Base-by-base conservation (phyloP, 345 rosid genomes). In the Iberis pinnata region DNA sequence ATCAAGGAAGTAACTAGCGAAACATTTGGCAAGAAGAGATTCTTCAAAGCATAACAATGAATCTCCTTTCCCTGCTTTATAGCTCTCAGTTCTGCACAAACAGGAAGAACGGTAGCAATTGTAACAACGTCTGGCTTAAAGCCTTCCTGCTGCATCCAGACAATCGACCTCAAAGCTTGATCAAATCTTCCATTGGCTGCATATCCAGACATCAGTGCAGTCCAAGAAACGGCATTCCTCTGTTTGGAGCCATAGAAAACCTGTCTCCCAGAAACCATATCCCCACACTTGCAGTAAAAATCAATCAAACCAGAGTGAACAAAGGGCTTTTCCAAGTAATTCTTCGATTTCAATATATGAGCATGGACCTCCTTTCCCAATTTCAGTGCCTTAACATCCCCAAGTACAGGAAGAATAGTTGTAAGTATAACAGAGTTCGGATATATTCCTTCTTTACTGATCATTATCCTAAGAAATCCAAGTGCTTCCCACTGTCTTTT, bases 61-160 rank as follows among this genome's bases (percentile, higher is more conserved):
- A 84, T 68, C 72, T 90, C 92, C 53, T 84, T 90, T 53, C 98
- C 96, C 12, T 74, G 82, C 39, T 70, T 78, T 74, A 80, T 50
- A 55, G 75, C 85, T 74, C 68, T 75, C 63, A 84, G 53, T 74
- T 78, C 65, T 29, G 70, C 61, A 60, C 98, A 90, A 66, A 90
- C 89, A 0, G 96, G 95, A 47, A 90, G 58, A 65, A 78, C 74
- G 0, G 95, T 87, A 5, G 89, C 92, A 64, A 79, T 63, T 0
- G 95, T 78, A 38, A 87, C 89, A 9, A 80, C 74, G 18, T 90
- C 96, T 10, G 98, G 96, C 72, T 18, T 72, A 44, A 67, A 78
- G 3, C 95, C 86, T 71, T 89, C 97, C 56, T 86, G 94, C 70
- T 86, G 95, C 97, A 89, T 89, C 97, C 97, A 89, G 11, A 76